These are phyloP conservation scores for Picochlorum sp. DNA, from an alignment of 139 green algal species.

Conservation along the genomic window DNA sequence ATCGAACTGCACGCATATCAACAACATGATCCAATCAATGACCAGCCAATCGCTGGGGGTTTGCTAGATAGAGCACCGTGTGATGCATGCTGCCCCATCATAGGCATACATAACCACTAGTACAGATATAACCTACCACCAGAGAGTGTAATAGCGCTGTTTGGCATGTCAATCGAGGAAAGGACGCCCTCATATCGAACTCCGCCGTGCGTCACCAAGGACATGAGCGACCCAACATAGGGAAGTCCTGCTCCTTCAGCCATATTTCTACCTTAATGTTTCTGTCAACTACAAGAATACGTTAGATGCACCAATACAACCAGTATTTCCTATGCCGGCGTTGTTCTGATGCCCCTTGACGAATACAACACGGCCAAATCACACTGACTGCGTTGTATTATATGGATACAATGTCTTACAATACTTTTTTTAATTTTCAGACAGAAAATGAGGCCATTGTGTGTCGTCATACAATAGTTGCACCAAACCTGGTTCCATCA, in stretches of 20 bases:
- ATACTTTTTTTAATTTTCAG: too few relatives aligned
- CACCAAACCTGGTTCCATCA: conserved; percentile 1
- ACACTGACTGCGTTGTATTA: too few relatives aligned
- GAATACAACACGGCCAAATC: neutral
- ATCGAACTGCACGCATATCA: conserved; percentile 56
- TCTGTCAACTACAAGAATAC: neutral
- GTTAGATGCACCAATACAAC: neutral
- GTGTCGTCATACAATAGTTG: neutral
- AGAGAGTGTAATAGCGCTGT: conserved; percentile 76
- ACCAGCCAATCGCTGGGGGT: neutral
- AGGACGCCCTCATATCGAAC: conserved; percentile 90
- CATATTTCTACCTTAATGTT: neutral
- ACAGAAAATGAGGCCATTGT: too few relatives aligned
- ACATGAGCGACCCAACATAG: conserved; percentile 72
- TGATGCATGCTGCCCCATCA: neutral
- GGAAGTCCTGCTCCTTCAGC: conserved; percentile 29
- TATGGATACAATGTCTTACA: too few relatives aligned
- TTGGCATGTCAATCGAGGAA: conserved; percentile 77
- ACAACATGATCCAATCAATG: neutral
- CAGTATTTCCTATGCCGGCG: neutral
- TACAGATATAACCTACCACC: conserved; percentile 45
- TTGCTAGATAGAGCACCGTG: neutral
- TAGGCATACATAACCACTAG: neutral
- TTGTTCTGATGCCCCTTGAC: neutral
- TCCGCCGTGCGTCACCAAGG: conserved; percentile 71